These are phyloP conservation scores for Hypoxylon sp. DNA, from an alignment of 2,329 filamentous ascomycete genomes.

Conservation along the genomic window DNA sequence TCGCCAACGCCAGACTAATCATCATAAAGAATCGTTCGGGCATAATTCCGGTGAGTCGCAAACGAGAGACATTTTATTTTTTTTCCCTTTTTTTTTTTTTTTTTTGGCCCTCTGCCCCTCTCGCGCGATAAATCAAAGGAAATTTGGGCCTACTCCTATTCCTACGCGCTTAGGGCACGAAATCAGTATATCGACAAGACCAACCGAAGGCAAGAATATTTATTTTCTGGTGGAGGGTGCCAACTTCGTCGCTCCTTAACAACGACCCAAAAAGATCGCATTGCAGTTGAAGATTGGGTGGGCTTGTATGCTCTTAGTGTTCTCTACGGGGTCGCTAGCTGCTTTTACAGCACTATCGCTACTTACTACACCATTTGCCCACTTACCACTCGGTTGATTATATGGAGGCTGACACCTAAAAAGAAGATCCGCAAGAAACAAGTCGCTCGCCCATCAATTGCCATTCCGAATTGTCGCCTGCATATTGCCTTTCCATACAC, in stretches of 20 bases:
- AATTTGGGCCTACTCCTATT: slow-evolving; percentile 14
- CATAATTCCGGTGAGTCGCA: slow-evolving; percentile 39
- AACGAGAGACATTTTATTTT: slow-evolving; percentile 33
- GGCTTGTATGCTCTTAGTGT: not conserved
- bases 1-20: slow-evolving; percentile 25
- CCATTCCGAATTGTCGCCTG: not conserved
- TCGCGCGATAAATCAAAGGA: slow-evolving; percentile 18
- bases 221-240: slow-evolving; percentile 21
- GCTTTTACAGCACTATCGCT: not conserved
- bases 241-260: slow-evolving; percentile 6
- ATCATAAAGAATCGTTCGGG: slow-evolving; percentile 40
- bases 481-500: not conserved
- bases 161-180: slow-evolving; percentile 32
- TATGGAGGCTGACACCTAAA: not conserved
- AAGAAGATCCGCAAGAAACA: not conserved
- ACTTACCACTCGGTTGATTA: not conserved
- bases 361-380: not conserved
- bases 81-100: slow-evolving; percentile 11
- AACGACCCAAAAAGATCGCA: not conserved
- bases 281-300: not conserved
- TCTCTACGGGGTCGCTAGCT: not conserved
- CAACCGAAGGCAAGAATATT: slow-evolving; percentile 29
- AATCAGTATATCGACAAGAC: slow-evolving; percentile 24
- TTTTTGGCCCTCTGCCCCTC: slow-evolving; percentile 30
- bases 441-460: not conserved